phyloP scores from a whole-genome alignment of 345 rosid species.

The Aurinia saxatilis region DNA sequence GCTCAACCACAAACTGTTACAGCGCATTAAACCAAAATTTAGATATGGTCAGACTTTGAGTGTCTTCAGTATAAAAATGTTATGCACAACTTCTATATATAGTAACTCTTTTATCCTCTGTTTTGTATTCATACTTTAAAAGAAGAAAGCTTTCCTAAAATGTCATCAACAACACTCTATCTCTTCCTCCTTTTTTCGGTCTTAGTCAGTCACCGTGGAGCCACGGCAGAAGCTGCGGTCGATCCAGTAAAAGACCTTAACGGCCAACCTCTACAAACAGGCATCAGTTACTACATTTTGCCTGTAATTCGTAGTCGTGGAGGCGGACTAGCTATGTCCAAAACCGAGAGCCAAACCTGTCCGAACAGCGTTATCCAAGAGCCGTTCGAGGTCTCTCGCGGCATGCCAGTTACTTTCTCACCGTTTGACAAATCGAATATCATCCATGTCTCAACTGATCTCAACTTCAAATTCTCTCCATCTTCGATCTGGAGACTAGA shows the following conservation, averaged over 20 bases:
- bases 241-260: constrained; percentile 14
- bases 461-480: constrained; percentile 39
- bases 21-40: background rate
- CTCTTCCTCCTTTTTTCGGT: constrained; percentile 1
- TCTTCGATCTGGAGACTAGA: constrained; percentile 42
- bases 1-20: background rate
- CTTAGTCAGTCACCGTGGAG: constrained; percentile 13
- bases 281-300: constrained; percentile 23
- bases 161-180: constrained; percentile 1
- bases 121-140: background rate
- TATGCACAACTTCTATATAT: background rate
- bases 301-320: constrained; percentile 28
- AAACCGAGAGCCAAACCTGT: constrained; percentile 13
- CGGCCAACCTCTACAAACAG: constrained; percentile 1
- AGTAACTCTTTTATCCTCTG: background rate
- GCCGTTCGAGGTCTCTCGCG: constrained; percentile 14
- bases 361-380: constrained; percentile 23
- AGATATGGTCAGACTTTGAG: background rate
- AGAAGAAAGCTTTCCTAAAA: constrained; percentile 5
- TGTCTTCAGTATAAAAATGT: background rate
- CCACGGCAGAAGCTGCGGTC: background rate
- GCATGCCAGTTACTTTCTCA: constrained; percentile 20
- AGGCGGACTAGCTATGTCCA: constrained; percentile 22
- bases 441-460: constrained; percentile 26
- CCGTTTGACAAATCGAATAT: constrained; percentile 13